Conservation (phyloP, 371 early-diverging fungal species). For the Mortierella sp. region DNA sequence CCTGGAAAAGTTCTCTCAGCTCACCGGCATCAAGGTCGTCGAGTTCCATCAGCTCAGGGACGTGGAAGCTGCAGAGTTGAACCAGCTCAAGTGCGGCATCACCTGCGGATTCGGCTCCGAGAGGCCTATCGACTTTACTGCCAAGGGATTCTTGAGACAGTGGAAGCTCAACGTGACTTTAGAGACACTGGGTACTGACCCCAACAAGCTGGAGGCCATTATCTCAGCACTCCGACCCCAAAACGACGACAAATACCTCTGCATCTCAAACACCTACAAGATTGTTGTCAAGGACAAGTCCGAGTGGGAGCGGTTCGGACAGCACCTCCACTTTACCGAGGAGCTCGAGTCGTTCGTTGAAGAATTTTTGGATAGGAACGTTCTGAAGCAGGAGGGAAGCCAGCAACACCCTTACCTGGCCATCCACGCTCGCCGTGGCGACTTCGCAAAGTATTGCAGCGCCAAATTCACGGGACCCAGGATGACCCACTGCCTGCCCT, state of each 20-base stretch:
- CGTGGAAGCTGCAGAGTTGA: slow-evolving; percentile 31
- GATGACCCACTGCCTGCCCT: slow-evolving; percentile 47
- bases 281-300: slow-evolving; percentile 49
- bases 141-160: slow-evolving; percentile 57
- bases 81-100: slow-evolving; percentile 46
- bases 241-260: slow-evolving; percentile 34
- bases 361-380: slow-evolving; percentile 37
- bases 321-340: slow-evolving; percentile 45
- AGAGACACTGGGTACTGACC: slow-evolving; percentile 18
- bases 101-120: slow-evolving; percentile 58
- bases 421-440: slow-evolving; percentile 53
- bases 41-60: slow-evolving; percentile 51
- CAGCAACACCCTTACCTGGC: slow-evolving; percentile 33
- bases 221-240: slow-evolving; percentile 19
- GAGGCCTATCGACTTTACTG: slow-evolving; percentile 53
- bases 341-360: slow-evolving; percentile 42
- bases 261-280: slow-evolving; percentile 58
- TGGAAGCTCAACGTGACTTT: slow-evolving; percentile 49
- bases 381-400: slow-evolving; percentile 14
- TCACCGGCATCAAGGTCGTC: slow-evolving; percentile 43
- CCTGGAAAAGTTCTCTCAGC: slow-evolving; percentile 30
- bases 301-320: slow-evolving; percentile 56
- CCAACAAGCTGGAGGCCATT: slow-evolving; percentile 34
- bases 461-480: slow-evolving; percentile 35
- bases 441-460: slow-evolving; percentile 49